phyloP scores from a whole-genome alignment of 257 asterid species.

The Solanum neorickii region DNA sequence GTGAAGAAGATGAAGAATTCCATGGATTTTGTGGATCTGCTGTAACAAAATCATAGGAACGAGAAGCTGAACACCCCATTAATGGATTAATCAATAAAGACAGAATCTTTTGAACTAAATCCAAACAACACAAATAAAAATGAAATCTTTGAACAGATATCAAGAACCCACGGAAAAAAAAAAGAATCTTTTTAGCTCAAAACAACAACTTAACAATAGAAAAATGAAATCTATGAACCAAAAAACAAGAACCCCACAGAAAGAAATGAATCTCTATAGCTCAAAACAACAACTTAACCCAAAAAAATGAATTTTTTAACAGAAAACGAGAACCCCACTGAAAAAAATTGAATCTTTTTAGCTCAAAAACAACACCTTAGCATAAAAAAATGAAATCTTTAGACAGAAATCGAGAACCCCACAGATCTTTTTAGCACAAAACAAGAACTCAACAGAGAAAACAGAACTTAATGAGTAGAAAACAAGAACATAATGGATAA shows the following conservation, averaged over 20 bases:
- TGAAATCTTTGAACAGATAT: not conserved
- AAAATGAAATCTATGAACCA: not conserved
- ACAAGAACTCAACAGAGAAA: not conserved
- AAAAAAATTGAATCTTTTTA: not conserved
- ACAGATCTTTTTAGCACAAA: not conserved
- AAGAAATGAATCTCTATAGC: not conserved
- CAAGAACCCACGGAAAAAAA: not conserved
- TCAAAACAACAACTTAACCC: not conserved
- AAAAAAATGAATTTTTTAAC: not conserved
- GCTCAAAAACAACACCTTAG: not conserved
- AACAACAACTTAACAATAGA: not conserved
- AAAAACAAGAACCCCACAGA: not conserved
- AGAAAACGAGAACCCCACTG: not conserved
- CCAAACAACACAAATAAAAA: not conserved
- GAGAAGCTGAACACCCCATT: constrained; percentile 38
- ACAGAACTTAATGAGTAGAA: not conserved
- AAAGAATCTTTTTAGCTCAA: not conserved
- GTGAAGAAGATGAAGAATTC: constrained; percentile 12
- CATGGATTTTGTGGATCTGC: constrained; percentile 4
- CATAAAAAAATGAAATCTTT: not conserved
- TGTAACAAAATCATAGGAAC: constrained; percentile 3
- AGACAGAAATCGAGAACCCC: not conserved
- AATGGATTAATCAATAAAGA: not conserved
- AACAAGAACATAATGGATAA: not conserved
- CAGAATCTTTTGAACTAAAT: not conserved